These are phyloP conservation scores for Onygenales sp. DNA, from an alignment of 2,329 filamentous ascomycete genomes.

Conservation along the genomic window DNA sequence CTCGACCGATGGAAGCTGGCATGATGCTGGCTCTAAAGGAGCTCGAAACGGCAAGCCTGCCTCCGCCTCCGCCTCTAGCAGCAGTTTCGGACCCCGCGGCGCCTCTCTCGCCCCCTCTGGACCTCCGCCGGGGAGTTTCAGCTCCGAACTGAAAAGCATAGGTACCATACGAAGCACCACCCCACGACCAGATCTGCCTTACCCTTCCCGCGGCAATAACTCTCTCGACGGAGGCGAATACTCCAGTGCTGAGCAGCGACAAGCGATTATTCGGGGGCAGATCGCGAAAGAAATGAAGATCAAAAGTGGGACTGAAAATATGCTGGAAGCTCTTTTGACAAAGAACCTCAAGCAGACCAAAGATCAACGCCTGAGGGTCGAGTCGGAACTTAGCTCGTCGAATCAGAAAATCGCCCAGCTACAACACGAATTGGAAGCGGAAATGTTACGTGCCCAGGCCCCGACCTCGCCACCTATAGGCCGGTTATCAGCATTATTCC, in stretches of 20 bases:
- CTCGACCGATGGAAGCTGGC: conserved; percentile 30
- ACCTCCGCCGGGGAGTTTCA: conserved; percentile 79
- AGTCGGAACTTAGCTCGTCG: conserved; percentile 82
- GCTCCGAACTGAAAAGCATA: conserved; percentile 70
- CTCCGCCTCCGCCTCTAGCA: conserved; percentile 44
- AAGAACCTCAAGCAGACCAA: conserved; percentile 96
- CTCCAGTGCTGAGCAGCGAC: conserved; percentile 58
- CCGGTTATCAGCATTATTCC: conserved; percentile 50
- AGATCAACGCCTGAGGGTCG: conserved; percentile 67
- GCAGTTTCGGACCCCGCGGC: conserved; percentile 57
- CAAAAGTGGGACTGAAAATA: conserved; percentile 93
- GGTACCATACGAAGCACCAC: conserved; percentile 53
- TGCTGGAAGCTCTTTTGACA: conserved; percentile 85
- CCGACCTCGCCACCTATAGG: conserved; percentile 32
- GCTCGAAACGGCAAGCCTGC: conserved; percentile 41
- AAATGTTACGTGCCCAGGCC: conserved; percentile 50
- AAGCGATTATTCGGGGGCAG: conserved; percentile 67
- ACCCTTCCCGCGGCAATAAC: conserved; percentile 35
- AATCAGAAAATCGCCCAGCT: conserved; percentile 60
- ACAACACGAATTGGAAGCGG: conserved; percentile 49
- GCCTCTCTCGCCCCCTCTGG: conserved; percentile 61
- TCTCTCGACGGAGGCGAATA: conserved; percentile 53
- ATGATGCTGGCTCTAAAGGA: conserved; percentile 22
- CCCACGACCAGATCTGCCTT: conserved; percentile 47
- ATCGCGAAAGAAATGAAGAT: conserved; percentile 97